Evolutionary conservation across 1,284 basidiomycete genomes (phyloP).

Genomic region (Ustilago shanxiensis): DNA sequence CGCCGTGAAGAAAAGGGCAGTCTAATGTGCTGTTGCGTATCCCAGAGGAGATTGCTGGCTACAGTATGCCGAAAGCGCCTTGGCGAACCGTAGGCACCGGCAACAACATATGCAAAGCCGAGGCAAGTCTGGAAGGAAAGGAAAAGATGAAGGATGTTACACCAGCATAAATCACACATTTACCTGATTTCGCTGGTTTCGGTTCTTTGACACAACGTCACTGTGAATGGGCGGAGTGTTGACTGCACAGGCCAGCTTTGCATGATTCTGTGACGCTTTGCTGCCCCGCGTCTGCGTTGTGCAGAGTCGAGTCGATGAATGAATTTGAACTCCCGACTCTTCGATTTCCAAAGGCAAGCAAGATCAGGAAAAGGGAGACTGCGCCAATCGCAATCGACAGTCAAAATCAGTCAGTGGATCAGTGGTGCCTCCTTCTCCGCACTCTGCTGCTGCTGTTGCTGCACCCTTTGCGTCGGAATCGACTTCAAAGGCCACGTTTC

Average conservation of each 20-base stretch:
- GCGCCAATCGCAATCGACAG: neutral
- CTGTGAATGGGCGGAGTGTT: too few relatives aligned
- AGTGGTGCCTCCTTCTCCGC: neutral
- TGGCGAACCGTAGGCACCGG: neutral
- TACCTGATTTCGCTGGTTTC: too few relatives aligned
- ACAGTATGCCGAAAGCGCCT: neutral
- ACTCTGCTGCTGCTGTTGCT: neutral
- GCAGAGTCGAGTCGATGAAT: neutral
- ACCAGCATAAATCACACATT: too few relatives aligned
- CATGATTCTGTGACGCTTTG: too few relatives aligned
- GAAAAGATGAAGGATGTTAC: neutral
- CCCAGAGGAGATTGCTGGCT: too few relatives aligned
- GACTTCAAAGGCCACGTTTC: slow-evolving; percentile 17
- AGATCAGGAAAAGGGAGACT: neutral
- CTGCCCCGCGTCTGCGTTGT: too few relatives aligned
- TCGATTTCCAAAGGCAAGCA: neutral
- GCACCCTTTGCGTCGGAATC: neutral
- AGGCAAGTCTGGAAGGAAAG: too few relatives aligned
- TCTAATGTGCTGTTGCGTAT: too few relatives aligned
- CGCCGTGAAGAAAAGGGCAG: too few relatives aligned
- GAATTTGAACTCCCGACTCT: neutral
- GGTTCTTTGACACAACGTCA: too few relatives aligned
- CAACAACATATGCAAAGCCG: neutral
- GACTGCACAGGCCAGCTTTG: slow-evolving; percentile 5
- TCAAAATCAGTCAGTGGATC: too few relatives aligned